Evolutionary conservation across 257 asterid species (phyloP), one percentile per base, ranked within the genome.

Genomic region (Fraxinus excelsior): DNA sequence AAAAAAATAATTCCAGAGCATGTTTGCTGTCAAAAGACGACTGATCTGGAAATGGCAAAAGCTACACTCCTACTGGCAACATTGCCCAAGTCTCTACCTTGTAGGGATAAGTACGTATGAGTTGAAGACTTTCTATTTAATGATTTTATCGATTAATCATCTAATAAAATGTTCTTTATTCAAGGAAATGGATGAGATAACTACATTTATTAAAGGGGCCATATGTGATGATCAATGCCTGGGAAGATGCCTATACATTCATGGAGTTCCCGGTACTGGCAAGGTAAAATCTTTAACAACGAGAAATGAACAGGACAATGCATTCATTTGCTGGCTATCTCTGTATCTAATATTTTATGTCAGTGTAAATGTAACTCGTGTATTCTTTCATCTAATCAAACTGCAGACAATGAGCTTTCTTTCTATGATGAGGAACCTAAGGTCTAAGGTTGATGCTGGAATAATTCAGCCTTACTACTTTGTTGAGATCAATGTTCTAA

Each of bases 231-330:
- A 89, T 69, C 97, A 88, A 81, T 95, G 99, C 84, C 88, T 95
- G 12, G 99, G 99, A 77, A 88, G 94, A 84, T 93, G 97, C 87
- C 92, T 95, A 70, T 95, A 95, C 87, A 81, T 95, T 83, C 97
- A 95, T 79, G 99, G 99, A 78, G 99, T 95, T 80, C 99, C 99
- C 76, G 99, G 99, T 78, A 95, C 99, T 76, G 99, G 99, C 85
- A 95, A 95, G 96, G 99, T 95, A 84, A 79, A 70, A 62, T 76
- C 42, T 53, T 44, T 49, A 28, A 49, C 70, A 28, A 51, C 60
- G 62, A 29, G 29, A 37, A 75, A 75, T 42, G 31, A 49, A 68
- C 46, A 76, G 76, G 73, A 25, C 46, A 32, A 49, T 65, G 31
- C 67, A 32, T 35, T 67, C 72, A 65, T 72, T 49, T 26, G 42